phyloP scores from a whole-genome alignment of 2,329 filamentous ascomycete species.

The Alternaria arbusti region DNA sequence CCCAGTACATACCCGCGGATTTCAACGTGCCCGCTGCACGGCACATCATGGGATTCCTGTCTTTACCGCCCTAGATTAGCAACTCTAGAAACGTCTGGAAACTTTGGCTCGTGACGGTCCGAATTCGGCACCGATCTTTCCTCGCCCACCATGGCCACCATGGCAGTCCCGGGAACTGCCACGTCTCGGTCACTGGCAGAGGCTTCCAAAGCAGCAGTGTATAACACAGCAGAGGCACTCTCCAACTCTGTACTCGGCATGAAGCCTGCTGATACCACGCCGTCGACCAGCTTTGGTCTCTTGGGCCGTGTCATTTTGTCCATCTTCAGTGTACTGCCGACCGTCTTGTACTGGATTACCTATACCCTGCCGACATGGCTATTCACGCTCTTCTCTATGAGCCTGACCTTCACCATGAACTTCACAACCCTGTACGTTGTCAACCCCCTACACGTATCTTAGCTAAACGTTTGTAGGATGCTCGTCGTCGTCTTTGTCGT shows the following conservation, averaged over 20 bases:
- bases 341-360: slow-evolving; percentile 75
- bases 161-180: slow-evolving; percentile 30
- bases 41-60: slow-evolving; percentile 25
- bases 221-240: slow-evolving; percentile 25
- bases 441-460: slow-evolving; percentile 10
- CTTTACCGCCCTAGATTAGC: slow-evolving; percentile 10
- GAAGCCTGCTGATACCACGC: slow-evolving; percentile 27
- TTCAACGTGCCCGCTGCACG: slow-evolving; percentile 28
- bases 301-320: slow-evolving; percentile 58
- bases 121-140: background rate
- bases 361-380: slow-evolving; percentile 89
- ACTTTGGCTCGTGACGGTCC: slow-evolving; percentile 12
- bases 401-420: slow-evolving; percentile 97
- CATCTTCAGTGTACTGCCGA: slow-evolving; percentile 61
- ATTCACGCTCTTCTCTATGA: slow-evolving; percentile 89
- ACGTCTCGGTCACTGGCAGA: slow-evolving; percentile 20
- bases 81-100: background rate
- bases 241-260: slow-evolving; percentile 28
- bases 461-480: slow-evolving; percentile 40
- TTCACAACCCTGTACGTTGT: slow-evolving; percentile 83
- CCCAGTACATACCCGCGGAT: slow-evolving; percentile 14
- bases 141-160: slow-evolving; percentile 22
- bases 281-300: slow-evolving; percentile 50
- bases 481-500: slow-evolving; percentile 77
- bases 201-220: slow-evolving; percentile 14